A percentile compares a stretch with the other conserved stretches of the same genome.
Evolutionary conservation across 192 early-diverging fungal genomes (phyloP).

Genomic region (Coemansia sp.): DNA sequence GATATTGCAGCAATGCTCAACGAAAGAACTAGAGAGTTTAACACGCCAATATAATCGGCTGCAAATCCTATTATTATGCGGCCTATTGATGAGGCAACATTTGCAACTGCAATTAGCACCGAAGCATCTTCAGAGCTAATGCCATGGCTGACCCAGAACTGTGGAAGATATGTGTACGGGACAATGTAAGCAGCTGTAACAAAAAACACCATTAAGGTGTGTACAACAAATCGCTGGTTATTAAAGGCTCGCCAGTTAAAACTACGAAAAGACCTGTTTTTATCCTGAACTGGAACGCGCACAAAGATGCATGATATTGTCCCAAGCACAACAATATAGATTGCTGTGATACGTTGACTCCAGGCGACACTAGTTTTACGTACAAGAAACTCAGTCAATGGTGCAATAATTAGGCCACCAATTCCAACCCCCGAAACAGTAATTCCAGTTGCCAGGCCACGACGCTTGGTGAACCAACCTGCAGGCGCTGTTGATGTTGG

Average conservation of each 20-base stretch:
- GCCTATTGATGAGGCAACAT: constrained; percentile 44
- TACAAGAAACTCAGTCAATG: constrained; percentile 51
- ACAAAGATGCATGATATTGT: constrained; percentile 32
- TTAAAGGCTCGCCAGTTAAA: constrained; percentile 44
- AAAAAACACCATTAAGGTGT: constrained; percentile 40
- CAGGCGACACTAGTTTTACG: constrained; percentile 43
- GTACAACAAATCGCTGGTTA: constrained; percentile 34
- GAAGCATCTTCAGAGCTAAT: constrained; percentile 34
- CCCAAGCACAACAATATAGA: constrained; percentile 54
- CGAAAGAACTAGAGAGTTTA: constrained; percentile 38
- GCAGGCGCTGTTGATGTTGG: constrained; percentile 61
- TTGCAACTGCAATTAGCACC: constrained; percentile 47
- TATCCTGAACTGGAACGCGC: constrained; percentile 31
- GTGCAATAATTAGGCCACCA: constrained; percentile 63
- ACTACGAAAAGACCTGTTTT: constrained; percentile 18
- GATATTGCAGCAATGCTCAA: constrained; percentile 16
- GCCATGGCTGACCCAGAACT: constrained; percentile 41
- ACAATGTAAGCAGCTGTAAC: constrained; percentile 48
- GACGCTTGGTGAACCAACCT: constrained; percentile 61
- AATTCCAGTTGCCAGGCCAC: constrained; percentile 64
- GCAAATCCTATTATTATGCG: constrained; percentile 28
- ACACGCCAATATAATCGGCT: constrained; percentile 42
- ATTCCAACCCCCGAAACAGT: constrained; percentile 67
- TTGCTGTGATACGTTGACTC: constrained; percentile 54
- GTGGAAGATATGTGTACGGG: constrained; percentile 42